Evolutionary conservation across 352 stramenopile genomes (phyloP), one percentile per base, ranked within the genome.

Genomic region (Globisporangium cystogenes): DNA sequence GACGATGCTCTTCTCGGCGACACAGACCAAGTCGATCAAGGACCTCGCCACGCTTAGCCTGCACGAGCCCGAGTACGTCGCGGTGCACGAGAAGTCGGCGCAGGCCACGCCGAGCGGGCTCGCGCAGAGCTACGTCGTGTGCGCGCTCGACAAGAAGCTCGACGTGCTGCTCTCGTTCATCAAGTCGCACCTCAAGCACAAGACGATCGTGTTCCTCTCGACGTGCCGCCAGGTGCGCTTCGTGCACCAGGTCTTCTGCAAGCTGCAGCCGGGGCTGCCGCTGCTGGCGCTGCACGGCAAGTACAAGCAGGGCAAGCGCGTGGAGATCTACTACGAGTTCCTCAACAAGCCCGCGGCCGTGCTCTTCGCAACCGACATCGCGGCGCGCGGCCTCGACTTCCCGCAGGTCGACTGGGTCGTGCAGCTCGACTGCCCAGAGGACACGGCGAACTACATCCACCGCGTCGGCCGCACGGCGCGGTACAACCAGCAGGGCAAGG

Each of bases 301-400:
- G 70, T 95, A 99, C 67, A 98, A 98, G 62, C 97, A 99, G 72
- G 90, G 90, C 10, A 98, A 97, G 62, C 90, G 98, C 39, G 97
- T 98, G 11, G 88, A 99, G 60, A 95, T 99, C 37, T 99, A 99
- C 77, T 99, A 99, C 59, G 96, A 99, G 64, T 99, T 99, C 68
- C 62, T 98, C 20, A 94, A 93, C 77, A 94, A 93, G 23, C 83
- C 83, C 0, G 78, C 86, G n/a, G 81, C 77, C 15, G 96, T 99
- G 37, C 60, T 99, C 12, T 99, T 99, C 67, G 94, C 95, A 6
- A 99, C 98, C 0, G 98, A 99, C 69, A 97, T 99, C 53, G 97
- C 97, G 0, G 91, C 96, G 7, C 81, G 98, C 39, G 97, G 98
- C 27, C 78, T 99, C 20, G 98, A 99, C 61, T 99, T 99, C 74